phyloP scores from a whole-genome alignment of 345 rosid genomes.

The Eucalyptus fibrosa region DNA sequence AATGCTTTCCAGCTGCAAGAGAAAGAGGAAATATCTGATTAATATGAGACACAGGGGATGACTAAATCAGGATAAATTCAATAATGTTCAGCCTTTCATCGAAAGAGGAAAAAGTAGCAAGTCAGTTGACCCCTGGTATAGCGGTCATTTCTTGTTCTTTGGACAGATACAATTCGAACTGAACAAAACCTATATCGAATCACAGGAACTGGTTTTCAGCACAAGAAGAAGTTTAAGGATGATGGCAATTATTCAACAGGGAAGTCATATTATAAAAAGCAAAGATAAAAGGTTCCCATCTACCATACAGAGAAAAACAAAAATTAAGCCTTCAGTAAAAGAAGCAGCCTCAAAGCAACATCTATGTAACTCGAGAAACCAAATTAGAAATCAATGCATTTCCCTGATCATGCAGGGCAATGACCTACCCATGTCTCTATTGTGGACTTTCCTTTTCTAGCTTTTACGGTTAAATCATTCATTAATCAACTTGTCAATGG shows the following conservation, averaged over 20 bases:
- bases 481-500: background rate
- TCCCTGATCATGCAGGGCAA: background rate
- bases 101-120: background rate
- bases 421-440: background rate
- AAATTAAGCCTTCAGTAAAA: background rate
- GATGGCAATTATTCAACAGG: background rate
- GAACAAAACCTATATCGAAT: background rate
- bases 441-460: background rate
- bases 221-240: background rate
- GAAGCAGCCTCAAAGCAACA: background rate
- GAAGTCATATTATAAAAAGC: background rate
- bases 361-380: background rate
- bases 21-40: background rate
- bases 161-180: background rate
- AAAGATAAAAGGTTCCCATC: background rate
- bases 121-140: background rate
- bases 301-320: background rate
- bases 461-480: background rate
- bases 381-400: background rate
- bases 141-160: background rate
- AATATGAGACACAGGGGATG: background rate
- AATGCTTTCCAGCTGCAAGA: conserved; percentile 49
- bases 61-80: background rate
- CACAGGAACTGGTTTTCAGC: background rate
- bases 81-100: background rate